Percentiles rank a stretch among this genome's conserved stretches.
phyloP scores from a whole-genome alignment of 2,329 filamentous ascomycete species.

The Aspergillus pseudonomiae region DNA sequence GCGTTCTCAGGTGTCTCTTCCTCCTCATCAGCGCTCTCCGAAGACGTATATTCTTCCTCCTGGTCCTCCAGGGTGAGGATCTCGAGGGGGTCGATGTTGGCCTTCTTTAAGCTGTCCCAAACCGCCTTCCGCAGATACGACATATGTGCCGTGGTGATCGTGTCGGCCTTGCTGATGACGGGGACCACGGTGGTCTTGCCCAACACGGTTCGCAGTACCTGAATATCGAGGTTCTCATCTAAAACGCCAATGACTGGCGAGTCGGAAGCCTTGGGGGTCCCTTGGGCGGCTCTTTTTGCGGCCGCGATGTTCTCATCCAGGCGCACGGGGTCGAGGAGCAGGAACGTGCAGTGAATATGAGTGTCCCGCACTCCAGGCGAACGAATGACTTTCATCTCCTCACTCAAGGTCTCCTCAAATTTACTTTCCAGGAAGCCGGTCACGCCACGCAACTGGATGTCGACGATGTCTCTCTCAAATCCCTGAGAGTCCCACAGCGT shows the following conservation, averaged over 20 bases:
- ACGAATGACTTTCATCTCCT: slow-evolving; percentile 96
- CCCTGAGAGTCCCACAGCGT: slow-evolving; percentile 97
- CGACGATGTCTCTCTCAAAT: slow-evolving; percentile 90
- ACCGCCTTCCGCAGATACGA: slow-evolving; percentile 85
- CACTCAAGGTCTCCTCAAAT: slow-evolving; percentile 95
- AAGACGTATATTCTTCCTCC: slow-evolving; percentile 62
- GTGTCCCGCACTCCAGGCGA: slow-evolving; percentile 92
- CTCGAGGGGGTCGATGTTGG: slow-evolving; percentile 85
- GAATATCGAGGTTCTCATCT: slow-evolving; percentile 86
- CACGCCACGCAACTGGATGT: slow-evolving; percentile 91
- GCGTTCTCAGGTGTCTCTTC: slow-evolving; percentile 35
- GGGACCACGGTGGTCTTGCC: slow-evolving; percentile 95
- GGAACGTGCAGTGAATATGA: slow-evolving; percentile 94
- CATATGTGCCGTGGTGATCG: slow-evolving; percentile 95
- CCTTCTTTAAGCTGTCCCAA: slow-evolving; percentile 82
- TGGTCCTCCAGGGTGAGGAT: slow-evolving; percentile 80
- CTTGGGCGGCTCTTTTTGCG: slow-evolving; percentile 61
- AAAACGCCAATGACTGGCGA: slow-evolving; percentile 64
- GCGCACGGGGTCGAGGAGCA: slow-evolving; percentile 83
- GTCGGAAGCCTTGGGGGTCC: slow-evolving; percentile 52
- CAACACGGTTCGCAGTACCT: slow-evolving; percentile 83
- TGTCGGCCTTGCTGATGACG: slow-evolving; percentile 95
- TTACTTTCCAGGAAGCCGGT: slow-evolving; percentile 93
- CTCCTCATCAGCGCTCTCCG: slow-evolving; percentile 50
- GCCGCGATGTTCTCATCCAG: slow-evolving; percentile 80